phyloP scores from a whole-genome alignment of 805 yeast genomes.

The Sungouiozyma ichnusensis region DNA sequence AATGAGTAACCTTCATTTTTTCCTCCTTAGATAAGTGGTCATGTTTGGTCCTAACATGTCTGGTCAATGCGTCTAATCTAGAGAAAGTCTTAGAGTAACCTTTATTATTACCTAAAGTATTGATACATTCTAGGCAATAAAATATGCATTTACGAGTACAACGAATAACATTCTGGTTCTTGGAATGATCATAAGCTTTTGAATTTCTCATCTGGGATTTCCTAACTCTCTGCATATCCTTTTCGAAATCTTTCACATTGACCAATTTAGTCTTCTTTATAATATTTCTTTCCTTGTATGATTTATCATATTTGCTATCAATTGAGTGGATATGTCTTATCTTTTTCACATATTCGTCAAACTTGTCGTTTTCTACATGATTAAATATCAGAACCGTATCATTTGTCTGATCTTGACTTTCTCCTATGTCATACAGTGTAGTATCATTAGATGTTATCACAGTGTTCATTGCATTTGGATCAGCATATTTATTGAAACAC shows the following conservation, averaged over 20 bases:
- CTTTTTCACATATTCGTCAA: conserved; percentile 14
- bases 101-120: conserved; percentile 27
- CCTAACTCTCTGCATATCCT: neutral
- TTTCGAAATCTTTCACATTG: too few species aligned
- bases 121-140: conserved; percentile 72
- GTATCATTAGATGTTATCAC: conserved; percentile 1
- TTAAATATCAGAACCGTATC: neutral
- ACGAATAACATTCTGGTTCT: conserved; percentile 94
- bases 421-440: neutral
- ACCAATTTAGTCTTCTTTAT: too few species aligned
- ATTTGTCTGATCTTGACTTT: neutral
- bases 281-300: too few species aligned
- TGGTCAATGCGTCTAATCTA: conserved; percentile 85
- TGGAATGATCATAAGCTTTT: conserved; percentile 83
- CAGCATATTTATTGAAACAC: conserved; percentile 21
- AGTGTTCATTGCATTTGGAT: conserved; percentile 19
- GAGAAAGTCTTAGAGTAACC: conserved; percentile 67
- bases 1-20: conserved; percentile 57
- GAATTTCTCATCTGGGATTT: conserved; percentile 47
- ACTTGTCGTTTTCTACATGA: conserved; percentile 9
- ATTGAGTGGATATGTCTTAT: too few species aligned
- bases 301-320: too few species aligned
- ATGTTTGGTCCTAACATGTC: conserved; percentile 89
- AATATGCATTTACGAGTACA: conserved; percentile 75
- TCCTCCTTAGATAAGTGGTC: conserved; percentile 40